Evolutionary conservation across 306 rosid species (phyloP), one percentile per base, ranked within the genome.

Genomic region (Medicago ruthenica): DNA sequence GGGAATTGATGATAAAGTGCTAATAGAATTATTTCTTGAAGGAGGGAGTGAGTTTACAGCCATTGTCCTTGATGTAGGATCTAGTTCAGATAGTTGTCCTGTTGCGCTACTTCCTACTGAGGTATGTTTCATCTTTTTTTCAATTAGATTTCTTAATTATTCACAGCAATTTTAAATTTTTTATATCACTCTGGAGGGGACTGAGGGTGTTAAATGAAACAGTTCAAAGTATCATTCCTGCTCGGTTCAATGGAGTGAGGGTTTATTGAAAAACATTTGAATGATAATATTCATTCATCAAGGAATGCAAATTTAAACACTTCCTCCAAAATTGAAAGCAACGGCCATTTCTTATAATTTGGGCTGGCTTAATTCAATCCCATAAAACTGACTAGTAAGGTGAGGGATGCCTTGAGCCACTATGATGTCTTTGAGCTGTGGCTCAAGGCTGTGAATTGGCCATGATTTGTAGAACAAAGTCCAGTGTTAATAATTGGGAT

Each of bases 41-140:
- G 96, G 93, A 81, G 98, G 98, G 73, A 90, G 89, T 84, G 98
- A 94, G 82, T 94, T 94, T 87, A 94, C 98, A 5, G 93, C 97
- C 67, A 92, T 94, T 75, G 91, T 94, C 79, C 96, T 94, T 76
- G 98, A 91, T 74, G 96, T 94, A 24, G 97, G 97, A 76, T 85
- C 91, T 76, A 92, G 88, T 84, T 81, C 78, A 69, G 87, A 91
- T 84, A 59, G 85, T 67, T 87, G 66, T 76, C 97, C 98, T 74
- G 97, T 94, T 79, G 96, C 86, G 10, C 84, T 94, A 72, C 88
- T 94, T 55, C 98, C 97, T 79, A 94, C 97, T 24, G 97, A 94
- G 94, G 98, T 90, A 77, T 57, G 47, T 47, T 67, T 80, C 21
- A 4, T 15, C 14, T 45, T 13, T 45, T n/a, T 45, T 4, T 1